phyloP scores from a whole-genome alignment of 768 basidiomycete species.

The Leccinellum rugosiceps region DNA sequence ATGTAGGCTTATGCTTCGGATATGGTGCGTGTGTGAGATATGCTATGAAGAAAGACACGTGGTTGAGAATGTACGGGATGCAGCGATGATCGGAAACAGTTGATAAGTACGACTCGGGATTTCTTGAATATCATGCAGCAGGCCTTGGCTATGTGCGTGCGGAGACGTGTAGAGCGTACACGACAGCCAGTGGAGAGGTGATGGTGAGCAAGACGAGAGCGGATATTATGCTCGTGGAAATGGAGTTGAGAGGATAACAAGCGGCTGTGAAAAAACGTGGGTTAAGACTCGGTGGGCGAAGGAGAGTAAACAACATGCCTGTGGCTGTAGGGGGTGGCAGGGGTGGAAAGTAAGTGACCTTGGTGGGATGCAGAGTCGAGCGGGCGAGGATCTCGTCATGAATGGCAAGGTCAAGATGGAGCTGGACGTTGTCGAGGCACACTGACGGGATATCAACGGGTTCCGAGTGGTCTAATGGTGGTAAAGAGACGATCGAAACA shows the following conservation, averaged over 20 bases:
- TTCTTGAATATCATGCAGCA: not conserved
- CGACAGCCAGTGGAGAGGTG: constrained; percentile 14
- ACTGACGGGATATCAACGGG: constrained; percentile 1
- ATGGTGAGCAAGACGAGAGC: constrained; percentile 17
- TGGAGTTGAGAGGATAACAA: constrained; percentile 5
- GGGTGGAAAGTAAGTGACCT: constrained; percentile 25
- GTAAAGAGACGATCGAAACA: constrained; percentile 21
- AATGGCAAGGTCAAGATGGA: constrained; percentile 26
- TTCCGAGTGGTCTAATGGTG: not conserved
- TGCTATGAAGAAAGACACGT: constrained; percentile 6
- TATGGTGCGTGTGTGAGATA: constrained; percentile 6
- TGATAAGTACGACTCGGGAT: not conserved
- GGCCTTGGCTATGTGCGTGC: not conserved
- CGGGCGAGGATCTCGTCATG: constrained; percentile 23
- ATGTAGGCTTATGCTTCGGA: constrained; percentile 15
- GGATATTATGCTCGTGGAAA: constrained; percentile 13
- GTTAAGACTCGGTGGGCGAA: not conserved
- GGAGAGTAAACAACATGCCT: constrained; percentile 14
- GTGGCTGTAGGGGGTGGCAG: constrained; percentile 5
- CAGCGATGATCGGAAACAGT: not conserved
- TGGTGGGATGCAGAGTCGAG: constrained; percentile 25
- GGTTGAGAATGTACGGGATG: not conserved
- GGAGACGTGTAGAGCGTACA: constrained; percentile 14
- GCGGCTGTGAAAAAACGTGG: constrained; percentile 2
- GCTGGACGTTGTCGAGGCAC: constrained; percentile 19